Evolutionary conservation across 2,329 filamentous ascomycete genomes (phyloP).

Genomic region (Epicoccum sorghinum): DNA sequence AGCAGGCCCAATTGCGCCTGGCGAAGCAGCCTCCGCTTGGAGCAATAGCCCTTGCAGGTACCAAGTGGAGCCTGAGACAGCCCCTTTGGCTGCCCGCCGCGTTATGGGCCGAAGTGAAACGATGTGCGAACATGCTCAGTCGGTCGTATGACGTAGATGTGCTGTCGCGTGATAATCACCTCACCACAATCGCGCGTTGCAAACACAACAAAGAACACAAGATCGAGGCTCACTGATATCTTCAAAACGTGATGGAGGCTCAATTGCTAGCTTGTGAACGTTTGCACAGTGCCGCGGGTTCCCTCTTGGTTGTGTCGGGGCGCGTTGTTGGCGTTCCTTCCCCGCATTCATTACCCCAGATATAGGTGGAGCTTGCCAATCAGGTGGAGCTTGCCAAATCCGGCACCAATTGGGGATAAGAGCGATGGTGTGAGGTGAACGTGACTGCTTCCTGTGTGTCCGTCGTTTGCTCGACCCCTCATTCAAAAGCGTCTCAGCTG

Average conservation of each 20-base stretch:
- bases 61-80: conserved; percentile 25
- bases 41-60: conserved; percentile 20
- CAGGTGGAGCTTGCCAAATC: conserved; percentile 23
- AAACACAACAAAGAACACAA: conserved; percentile 6
- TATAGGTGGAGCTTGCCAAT: conserved; percentile 25
- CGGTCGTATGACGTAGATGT: conserved; percentile 36
- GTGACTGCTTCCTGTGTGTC: conserved; percentile 39
- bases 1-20: conserved; percentile 12
- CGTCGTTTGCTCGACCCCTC: conserved; percentile 39
- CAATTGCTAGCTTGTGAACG: conserved; percentile 29
- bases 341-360: conserved; percentile 25
- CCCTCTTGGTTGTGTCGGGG: conserved; percentile 8
- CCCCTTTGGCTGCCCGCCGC: conserved; percentile 13
- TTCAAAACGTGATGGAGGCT: conserved; percentile 18
- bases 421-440: conserved; percentile 44
- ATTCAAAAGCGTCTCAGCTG: conserved; percentile 37
- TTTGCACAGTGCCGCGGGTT: background rate
- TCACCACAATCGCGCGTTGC: conserved; percentile 26
- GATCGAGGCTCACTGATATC: conserved; percentile 8
- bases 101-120: conserved; percentile 27
- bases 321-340: conserved; percentile 23
- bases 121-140: conserved; percentile 25
- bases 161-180: conserved; percentile 39
- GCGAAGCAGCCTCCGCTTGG: conserved; percentile 11
- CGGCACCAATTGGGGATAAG: conserved; percentile 30